These are phyloP conservation scores for Trypanosoma vivax DNA, from an alignment of 208 protist genomes.

Conservation along the genomic window DNA sequence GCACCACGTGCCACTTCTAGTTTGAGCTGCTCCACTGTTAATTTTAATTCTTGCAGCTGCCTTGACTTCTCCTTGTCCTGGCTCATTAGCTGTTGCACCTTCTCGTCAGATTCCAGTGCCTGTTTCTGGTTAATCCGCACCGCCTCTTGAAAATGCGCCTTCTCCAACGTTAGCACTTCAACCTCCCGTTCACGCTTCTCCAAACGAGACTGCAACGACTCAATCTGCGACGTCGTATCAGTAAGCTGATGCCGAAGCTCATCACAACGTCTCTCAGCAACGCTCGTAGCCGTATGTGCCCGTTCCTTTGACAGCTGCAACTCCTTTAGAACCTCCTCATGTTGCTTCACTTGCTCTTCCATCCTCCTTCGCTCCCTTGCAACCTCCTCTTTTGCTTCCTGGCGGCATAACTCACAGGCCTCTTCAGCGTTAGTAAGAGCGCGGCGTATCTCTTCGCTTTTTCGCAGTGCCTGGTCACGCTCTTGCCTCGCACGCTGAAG, in stretches of 20 bases:
- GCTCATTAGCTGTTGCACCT: conserved; percentile 30
- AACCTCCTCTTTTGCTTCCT: conserved; percentile 4
- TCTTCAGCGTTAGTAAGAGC: conserved; percentile 1
- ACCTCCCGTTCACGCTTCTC: conserved; percentile 24
- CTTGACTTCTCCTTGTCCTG: conserved; percentile 35
- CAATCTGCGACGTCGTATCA: conserved; percentile 17
- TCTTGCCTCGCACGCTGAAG: conserved; percentile 14
- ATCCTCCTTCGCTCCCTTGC: conserved; percentile 7
- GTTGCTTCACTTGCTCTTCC: conserved; percentile 9
- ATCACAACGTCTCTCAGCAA: conserved; percentile 24
- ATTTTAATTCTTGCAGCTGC: conserved; percentile 29
- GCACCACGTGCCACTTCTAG: conserved; percentile 42
- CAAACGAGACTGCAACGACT: conserved; percentile 21
- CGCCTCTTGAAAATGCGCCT: conserved; percentile 40
- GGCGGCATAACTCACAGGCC: conserved; percentile 3
- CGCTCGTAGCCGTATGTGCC: conserved; percentile 6
- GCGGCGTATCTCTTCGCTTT: conserved; percentile 25
- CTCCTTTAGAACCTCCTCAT: conserved; percentile 11
- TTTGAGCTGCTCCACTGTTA: conserved; percentile 53
- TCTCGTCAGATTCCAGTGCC: conserved; percentile 29
- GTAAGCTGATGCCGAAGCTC: conserved; percentile 25
- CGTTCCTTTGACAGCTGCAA: conserved; percentile 11
- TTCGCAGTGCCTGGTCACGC: conserved; percentile 13
- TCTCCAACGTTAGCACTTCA: conserved; percentile 25
- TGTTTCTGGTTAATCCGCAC: conserved; percentile 52